Conservation (phyloP, 2,329 filamentous ascomycete species). For the Lachnellula suecica region DNA sequence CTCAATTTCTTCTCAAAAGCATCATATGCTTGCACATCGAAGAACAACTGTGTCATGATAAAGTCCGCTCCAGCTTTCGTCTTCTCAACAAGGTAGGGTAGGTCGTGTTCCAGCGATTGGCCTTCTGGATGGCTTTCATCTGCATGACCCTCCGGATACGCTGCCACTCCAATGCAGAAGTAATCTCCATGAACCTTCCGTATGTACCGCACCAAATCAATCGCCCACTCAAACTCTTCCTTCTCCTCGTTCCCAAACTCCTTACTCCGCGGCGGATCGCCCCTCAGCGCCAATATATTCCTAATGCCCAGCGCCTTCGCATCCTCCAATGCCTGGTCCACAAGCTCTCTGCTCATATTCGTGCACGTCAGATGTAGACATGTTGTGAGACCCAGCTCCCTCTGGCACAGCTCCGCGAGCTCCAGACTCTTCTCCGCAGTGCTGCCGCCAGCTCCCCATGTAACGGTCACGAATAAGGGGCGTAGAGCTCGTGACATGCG, state of each 20-base stretch:
- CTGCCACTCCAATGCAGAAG: constrained; percentile 93
- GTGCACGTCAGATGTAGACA: constrained; percentile 97
- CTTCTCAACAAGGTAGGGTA: constrained; percentile 90
- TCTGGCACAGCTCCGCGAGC: constrained; percentile 91
- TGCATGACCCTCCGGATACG: constrained; percentile 92
- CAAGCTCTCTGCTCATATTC: constrained; percentile 85
- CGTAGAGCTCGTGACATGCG: constrained; percentile 91
- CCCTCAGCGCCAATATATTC: constrained; percentile 89
- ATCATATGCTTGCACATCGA: constrained; percentile 81
- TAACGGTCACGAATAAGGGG: constrained; percentile 94
- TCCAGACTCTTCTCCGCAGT: constrained; percentile 90
- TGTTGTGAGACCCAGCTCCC: constrained; percentile 87
- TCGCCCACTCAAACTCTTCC: constrained; percentile 82
- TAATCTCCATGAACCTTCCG: constrained; percentile 83
- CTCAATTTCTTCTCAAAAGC: constrained; percentile 75
- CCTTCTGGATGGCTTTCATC: constrained; percentile 80
- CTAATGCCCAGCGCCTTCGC: constrained; percentile 87
- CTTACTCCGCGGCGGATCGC: constrained; percentile 84
- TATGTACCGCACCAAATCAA: constrained; percentile 90
- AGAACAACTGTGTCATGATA: constrained; percentile 98
- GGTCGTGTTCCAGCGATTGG: constrained; percentile 72
- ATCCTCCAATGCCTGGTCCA: constrained; percentile 87
- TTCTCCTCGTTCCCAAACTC: constrained; percentile 75
- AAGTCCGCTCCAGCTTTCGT: constrained; percentile 91
- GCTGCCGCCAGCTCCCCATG: constrained; percentile 94